A percentile compares a stretch with the other conserved stretches of the same genome.
Conservation (phyloP, 495 filamentous ascomycete genomes). For the Talaromyces proteolyticus region DNA sequence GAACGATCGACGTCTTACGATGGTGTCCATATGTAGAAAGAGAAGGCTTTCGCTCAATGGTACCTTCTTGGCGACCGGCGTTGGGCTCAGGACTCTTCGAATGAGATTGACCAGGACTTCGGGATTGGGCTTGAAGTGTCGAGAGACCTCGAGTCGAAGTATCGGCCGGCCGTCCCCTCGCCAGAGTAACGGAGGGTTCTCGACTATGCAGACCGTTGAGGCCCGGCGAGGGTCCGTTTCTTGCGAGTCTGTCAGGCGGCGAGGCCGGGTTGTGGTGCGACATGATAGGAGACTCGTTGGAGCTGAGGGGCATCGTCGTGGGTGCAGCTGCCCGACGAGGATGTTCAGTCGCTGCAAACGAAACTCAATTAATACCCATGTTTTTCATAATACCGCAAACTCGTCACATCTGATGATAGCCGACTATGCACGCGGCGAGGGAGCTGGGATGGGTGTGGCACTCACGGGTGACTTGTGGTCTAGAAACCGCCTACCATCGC, state of each 20-base stretch:
- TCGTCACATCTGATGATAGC: too few relatives aligned
- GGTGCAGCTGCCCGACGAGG: constrained; percentile 6
- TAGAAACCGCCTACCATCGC: background rate
- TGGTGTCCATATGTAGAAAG: constrained; percentile 75
- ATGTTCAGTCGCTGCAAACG: constrained; percentile 9
- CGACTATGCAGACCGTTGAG: constrained; percentile 30
- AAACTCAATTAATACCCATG: background rate
- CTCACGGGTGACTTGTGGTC: background rate
- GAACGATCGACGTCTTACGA: constrained; percentile 89
- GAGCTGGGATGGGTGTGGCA: background rate
- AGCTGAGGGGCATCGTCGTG: constrained; percentile 37
- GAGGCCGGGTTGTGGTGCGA: constrained; percentile 38
- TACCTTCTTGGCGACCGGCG: constrained; percentile 35
- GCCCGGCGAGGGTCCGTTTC: constrained; percentile 44
- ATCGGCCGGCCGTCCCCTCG: constrained; percentile 37
- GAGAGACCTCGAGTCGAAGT: constrained; percentile 29
- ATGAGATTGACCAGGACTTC: constrained; percentile 44
- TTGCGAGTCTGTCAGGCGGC: constrained; percentile 33
- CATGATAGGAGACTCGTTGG: constrained; percentile 33
- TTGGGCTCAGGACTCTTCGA: constrained; percentile 48
- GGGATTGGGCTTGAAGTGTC: constrained; percentile 34
- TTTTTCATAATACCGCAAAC: too few relatives aligned
- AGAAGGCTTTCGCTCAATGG: constrained; percentile 65
- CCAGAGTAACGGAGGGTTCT: constrained; percentile 25
- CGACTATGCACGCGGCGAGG: background rate